These are phyloP conservation scores for Claviceps pusilla DNA, from an alignment of 2,329 filamentous ascomycete genomes.

Conservation along the genomic window DNA sequence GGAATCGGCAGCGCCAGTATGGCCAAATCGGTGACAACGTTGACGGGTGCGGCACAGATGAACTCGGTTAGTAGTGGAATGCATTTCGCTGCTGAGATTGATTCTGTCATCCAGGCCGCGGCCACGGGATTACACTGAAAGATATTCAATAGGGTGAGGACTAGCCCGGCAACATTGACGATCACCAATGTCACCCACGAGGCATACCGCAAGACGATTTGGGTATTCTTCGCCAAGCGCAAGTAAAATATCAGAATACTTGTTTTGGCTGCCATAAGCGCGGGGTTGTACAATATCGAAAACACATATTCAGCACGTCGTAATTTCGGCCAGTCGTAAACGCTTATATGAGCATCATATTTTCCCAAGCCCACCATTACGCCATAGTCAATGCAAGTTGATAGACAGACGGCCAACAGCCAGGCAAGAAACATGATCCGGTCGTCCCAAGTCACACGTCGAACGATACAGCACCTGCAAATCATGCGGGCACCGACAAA, in stretches of 20 bases:
- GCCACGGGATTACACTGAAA: slow-evolving; percentile 67
- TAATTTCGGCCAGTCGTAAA: slow-evolving; percentile 33
- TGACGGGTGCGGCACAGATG: slow-evolving; percentile 69
- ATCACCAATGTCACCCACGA: slow-evolving; percentile 66
- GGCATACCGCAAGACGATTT: slow-evolving; percentile 62
- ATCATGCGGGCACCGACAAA: slow-evolving; percentile 64
- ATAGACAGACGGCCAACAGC: slow-evolving; percentile 53
- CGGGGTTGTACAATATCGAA: slow-evolving; percentile 61
- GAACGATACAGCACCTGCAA: slow-evolving; percentile 59
- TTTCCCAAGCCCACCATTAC: slow-evolving; percentile 51
- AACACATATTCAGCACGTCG: slow-evolving; percentile 49
- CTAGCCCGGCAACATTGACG: slow-evolving; percentile 63
- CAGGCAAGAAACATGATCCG: slow-evolving; percentile 69
- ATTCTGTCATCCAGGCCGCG: slow-evolving; percentile 46
- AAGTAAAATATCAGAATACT: slow-evolving; percentile 89
- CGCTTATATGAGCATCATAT: slow-evolving; percentile 45
- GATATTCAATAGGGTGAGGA: slow-evolving; percentile 72
- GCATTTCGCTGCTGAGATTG: slow-evolving; percentile 25
- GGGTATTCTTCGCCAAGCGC: slow-evolving; percentile 60
- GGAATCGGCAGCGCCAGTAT: slow-evolving; percentile 80
- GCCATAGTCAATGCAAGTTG: slow-evolving; percentile 50
- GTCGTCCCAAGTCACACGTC: slow-evolving; percentile 60
- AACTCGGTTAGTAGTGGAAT: slow-evolving; percentile 47
- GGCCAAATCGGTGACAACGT: slow-evolving; percentile 80
- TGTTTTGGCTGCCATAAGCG: slow-evolving; percentile 80